Evolutionary conservation across 2,329 filamentous ascomycete species (phyloP).

Genomic region (Elsinoe fawcettii): DNA sequence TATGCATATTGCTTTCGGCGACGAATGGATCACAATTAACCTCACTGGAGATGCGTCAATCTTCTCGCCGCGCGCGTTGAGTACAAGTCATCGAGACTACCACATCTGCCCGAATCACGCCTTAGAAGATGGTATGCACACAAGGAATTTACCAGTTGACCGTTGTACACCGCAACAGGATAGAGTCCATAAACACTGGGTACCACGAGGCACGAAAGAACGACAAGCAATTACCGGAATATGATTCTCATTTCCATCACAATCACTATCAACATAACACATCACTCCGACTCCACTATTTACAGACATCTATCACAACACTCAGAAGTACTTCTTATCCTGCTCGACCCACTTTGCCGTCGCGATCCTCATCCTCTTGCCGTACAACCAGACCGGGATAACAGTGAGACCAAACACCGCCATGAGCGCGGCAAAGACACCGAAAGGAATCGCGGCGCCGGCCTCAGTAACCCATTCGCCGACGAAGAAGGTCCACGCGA

Average conservation of each 20-base stretch:
- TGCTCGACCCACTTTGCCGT: slow-evolving; percentile 25
- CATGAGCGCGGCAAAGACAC: slow-evolving; percentile 47
- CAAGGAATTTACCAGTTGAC: too few species aligned
- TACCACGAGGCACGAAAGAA: background rate
- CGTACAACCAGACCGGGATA: slow-evolving; percentile 33
- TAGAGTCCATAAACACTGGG: too few species aligned
- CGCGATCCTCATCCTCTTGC: slow-evolving; percentile 36
- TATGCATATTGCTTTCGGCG: background rate
- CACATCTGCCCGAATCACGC: too few species aligned
- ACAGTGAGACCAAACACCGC: slow-evolving; percentile 38
- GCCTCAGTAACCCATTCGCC: slow-evolving; percentile 39
- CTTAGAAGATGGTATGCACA: too few species aligned
- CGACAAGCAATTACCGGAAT: background rate
- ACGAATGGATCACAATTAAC: background rate
- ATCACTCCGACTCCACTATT: background rate
- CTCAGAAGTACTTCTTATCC: slow-evolving; percentile 5
- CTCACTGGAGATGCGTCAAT: too few species aligned
- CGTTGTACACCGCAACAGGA: too few species aligned
- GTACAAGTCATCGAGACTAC: too few species aligned
- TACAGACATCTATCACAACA: background rate
- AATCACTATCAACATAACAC: background rate
- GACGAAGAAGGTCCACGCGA: slow-evolving; percentile 50
- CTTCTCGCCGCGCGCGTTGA: too few species aligned
- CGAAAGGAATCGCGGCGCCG: slow-evolving; percentile 44
- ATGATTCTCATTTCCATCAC: background rate